A percentile compares a stretch with the other conserved stretches of the same genome.
These are phyloP conservation scores for Phialocephala subalpina DNA, from an alignment of 2,329 filamentous ascomycete genomes.

Conservation along the genomic window DNA sequence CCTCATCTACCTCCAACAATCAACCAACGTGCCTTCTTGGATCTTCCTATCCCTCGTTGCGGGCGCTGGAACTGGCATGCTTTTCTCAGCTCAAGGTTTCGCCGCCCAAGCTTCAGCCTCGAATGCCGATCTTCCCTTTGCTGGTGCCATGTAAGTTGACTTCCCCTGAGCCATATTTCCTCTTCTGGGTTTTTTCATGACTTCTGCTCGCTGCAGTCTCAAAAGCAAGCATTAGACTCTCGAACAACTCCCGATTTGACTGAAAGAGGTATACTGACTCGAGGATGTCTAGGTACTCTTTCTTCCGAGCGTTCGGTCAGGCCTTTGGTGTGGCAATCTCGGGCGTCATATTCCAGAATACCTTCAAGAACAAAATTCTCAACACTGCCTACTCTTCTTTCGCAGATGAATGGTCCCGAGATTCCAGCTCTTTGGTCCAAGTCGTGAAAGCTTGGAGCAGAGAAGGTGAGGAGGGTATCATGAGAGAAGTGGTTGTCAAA, in stretches of 20 bases:
- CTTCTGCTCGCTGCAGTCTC: no score
- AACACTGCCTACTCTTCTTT: constrained; percentile 25
- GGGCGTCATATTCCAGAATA: constrained; percentile 75
- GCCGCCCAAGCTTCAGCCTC: constrained; percentile 67
- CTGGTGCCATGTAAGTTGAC: constrained; percentile 68
- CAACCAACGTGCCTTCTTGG: constrained; percentile 61
- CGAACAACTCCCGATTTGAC: no score
- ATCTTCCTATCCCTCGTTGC: constrained; percentile 66
- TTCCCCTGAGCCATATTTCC: no score
- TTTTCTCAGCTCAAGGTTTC: constrained; percentile 68
- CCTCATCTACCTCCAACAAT: constrained; percentile 55
- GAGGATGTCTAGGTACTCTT: no score
- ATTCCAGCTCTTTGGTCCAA: constrained; percentile 34
- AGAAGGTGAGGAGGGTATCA: constrained; percentile 16
- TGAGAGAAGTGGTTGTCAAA: constrained; percentile 12
- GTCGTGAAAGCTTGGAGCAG: constrained; percentile 31
- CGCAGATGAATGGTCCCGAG: constrained; percentile 29
- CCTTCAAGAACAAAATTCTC: constrained; percentile 40
- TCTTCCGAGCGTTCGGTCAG: constrained; percentile 67
- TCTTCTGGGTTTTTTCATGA: no score
- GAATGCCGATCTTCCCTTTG: constrained; percentile 63
- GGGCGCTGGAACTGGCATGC: constrained; percentile 67
- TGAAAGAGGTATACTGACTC: no score
- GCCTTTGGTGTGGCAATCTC: constrained; percentile 52
- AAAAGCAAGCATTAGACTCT: no score